These are phyloP conservation scores for Nannizziopsis arthrosporioides DNA, from an alignment of 2,329 filamentous ascomycete species.

Conservation along the genomic window DNA sequence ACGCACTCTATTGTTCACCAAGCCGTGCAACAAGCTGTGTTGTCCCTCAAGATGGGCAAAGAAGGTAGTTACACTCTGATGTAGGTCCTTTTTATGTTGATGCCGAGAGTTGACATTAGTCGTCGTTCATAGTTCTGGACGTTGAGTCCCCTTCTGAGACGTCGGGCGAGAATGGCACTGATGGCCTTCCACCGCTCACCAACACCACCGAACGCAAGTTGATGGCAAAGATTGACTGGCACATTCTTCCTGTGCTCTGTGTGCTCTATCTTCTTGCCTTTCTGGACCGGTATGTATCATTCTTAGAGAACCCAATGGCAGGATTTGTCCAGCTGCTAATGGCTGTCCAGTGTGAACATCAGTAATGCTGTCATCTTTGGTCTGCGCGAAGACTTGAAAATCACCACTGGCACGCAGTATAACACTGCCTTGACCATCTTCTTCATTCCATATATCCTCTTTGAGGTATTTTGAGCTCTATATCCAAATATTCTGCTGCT, in stretches of 20 bases:
- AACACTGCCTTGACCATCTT: constrained; percentile 70
- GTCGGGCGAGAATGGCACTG: constrained; percentile 7
- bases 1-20: no score
- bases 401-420: constrained; percentile 47
- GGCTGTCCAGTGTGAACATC: constrained; percentile 54
- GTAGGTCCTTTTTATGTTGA: no score
- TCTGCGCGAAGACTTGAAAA: constrained; percentile 50
- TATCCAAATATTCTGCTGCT: not conserved
- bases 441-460: constrained; percentile 63
- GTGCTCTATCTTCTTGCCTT: constrained; percentile 62
- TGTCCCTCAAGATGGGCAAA: constrained; percentile 6
- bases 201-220: constrained; percentile 47
- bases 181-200: constrained; percentile 18
- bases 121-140: not conserved
- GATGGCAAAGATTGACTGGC: constrained; percentile 58
- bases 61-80: constrained; percentile 1
- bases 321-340: not conserved
- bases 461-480: constrained; percentile 41
- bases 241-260: constrained; percentile 60
- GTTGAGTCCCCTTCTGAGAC: constrained; percentile 9
- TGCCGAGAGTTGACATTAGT: not conserved
- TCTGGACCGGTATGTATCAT: constrained; percentile 40
- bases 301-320: not conserved
- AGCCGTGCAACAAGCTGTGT: not conserved
- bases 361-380: constrained; percentile 62